Base-by-base conservation (phyloP, 805 yeast genomes). In the Tetrapisispora nanseiensis region DNA sequence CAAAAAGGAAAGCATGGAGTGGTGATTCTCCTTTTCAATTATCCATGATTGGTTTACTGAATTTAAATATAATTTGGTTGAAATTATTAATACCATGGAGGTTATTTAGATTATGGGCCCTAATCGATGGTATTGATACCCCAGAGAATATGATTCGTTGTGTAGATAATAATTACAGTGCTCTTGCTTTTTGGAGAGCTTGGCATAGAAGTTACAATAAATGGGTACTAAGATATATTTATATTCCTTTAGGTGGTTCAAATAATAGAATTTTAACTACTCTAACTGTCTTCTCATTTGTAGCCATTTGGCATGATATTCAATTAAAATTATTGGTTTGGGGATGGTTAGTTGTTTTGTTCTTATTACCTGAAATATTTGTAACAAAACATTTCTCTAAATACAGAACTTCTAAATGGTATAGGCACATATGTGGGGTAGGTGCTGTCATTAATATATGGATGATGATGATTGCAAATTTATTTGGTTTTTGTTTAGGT, bases 61-160 rank as follows among this genome's bases (percentile, higher is more conserved):
- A 86, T 56, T 70, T 92, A 54, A 89, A 85, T 54, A 76, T 92
- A 40, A 85, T 92, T 43, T 92, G 97, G 97, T 70, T 92, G 50
- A 92, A 92, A 59, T 64, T 92, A 31, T 71, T 92, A 43, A 82
- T 92, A 41, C 98, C 98, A 6, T 92, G 99, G 99, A 72, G 99
- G 57, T 66, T 90, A 38, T 92, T 92, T 66, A 70, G 99, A 48
- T 70, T 90, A 50, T 92, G 99, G 98, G 74, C 92, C 7, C 65
- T 92, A 44, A 51, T 85, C n/a, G 99, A 92, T 61, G 85, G 84
- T 0, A 86, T 90, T 40, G 97, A 92, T 56, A 85, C 97, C 0
- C 97, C 98, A 2, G 99, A 92, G 59, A 92, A 92, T 56, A 92
- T 92, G 97, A 79, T 92, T 43, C 71, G 99, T 45, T 89, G 97